phyloP scores from a whole-genome alignment of 495 filamentous ascomycete genomes.

The Lindgomyces ingoldianus region DNA sequence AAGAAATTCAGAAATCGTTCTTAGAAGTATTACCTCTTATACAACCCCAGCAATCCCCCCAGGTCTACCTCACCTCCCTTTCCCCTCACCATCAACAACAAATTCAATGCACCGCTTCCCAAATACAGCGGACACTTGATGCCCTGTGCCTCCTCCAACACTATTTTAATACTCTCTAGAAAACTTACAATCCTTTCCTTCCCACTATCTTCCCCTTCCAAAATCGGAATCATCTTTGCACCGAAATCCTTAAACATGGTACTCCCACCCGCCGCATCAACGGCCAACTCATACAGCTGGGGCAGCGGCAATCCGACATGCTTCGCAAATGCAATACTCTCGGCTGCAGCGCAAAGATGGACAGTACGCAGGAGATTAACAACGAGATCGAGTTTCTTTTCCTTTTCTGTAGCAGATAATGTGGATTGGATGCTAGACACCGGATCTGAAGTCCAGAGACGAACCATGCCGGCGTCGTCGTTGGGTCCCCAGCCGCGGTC shows the following conservation, averaged over 20 bases:
- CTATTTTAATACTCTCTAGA: constrained; percentile 16
- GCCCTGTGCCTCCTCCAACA: constrained; percentile 28
- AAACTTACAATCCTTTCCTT: background rate
- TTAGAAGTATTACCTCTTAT: background rate
- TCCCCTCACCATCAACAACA: background rate
- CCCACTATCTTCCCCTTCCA: constrained; percentile 23
- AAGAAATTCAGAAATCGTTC: too few species aligned
- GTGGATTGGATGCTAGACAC: constrained; percentile 44
- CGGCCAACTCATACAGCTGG: constrained; percentile 66
- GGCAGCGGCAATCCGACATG: constrained; percentile 63
- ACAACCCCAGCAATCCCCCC: constrained; percentile 2
- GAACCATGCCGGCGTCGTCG: constrained; percentile 71
- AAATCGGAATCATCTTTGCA: constrained; percentile 52
- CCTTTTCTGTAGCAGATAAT: constrained; percentile 41
- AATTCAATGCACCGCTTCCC: constrained; percentile 11
- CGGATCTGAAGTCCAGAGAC: constrained; percentile 57
- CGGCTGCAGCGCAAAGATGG: constrained; percentile 64
- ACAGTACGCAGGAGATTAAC: constrained; percentile 62
- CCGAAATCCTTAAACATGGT: constrained; percentile 60
- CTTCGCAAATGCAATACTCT: constrained; percentile 67
- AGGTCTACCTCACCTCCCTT: background rate
- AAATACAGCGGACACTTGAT: constrained; percentile 35
- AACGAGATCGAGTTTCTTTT: constrained; percentile 55
- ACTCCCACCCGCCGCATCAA: constrained; percentile 70
- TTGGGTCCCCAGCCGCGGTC: constrained; percentile 62